Evolutionary conservation across 2,329 filamentous ascomycete genomes (phyloP).

Genomic region (Erysiphe neolycopersici): DNA sequence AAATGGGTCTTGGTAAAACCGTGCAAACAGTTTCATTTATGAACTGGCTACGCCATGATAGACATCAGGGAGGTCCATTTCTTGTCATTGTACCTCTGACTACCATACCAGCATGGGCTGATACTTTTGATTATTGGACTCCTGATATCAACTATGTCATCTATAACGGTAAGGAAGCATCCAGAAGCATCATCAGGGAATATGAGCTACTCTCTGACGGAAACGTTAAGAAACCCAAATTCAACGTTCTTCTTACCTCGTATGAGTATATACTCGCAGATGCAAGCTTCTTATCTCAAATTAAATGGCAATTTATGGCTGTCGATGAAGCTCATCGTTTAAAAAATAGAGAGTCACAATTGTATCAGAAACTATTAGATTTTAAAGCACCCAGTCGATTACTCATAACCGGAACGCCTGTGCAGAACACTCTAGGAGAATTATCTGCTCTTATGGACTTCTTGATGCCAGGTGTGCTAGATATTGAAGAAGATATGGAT

Average conservation of each 20-base stretch:
- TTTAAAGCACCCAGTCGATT: conserved; percentile 76
- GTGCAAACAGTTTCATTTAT: conserved; percentile 94
- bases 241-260: conserved; percentile 91
- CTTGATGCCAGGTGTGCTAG: conserved; percentile 76
- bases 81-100: conserved; percentile 92
- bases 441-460: conserved; percentile 86
- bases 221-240: conserved; percentile 72
- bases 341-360: conserved; percentile 85
- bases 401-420: conserved; percentile 86
- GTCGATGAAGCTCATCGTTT: conserved; percentile 92
- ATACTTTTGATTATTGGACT: conserved; percentile 91
- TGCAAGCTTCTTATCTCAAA: conserved; percentile 54
- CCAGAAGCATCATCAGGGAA: conserved; percentile 67
- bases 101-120: conserved; percentile 92
- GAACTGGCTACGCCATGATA: conserved; percentile 82
- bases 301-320: conserved; percentile 94
- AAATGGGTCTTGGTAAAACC: conserved; percentile 96
- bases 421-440: conserved; percentile 90
- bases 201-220: conserved; percentile 71
- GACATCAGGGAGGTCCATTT: conserved; percentile 78
- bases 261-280: conserved; percentile 91
- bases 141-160: conserved; percentile 93
- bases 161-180: conserved; percentile 71
- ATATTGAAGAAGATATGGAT: conserved; percentile 80
- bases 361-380: conserved; percentile 62